These are phyloP conservation scores for Ammopiptanthus mongolicus DNA, from an alignment of 306 rosid genomes.

Conservation along the genomic window DNA sequence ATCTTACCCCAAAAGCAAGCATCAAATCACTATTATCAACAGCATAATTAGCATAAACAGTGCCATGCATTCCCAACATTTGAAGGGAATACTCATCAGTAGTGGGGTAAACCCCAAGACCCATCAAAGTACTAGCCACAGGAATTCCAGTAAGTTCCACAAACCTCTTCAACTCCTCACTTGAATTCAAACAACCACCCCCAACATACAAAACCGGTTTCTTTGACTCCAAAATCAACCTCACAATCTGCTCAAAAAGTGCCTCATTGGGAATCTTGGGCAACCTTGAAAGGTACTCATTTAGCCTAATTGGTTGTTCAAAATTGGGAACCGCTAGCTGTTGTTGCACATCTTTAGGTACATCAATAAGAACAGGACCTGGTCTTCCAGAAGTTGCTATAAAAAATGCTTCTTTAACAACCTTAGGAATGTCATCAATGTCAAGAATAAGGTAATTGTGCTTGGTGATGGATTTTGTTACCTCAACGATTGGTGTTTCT, in stretches of 20 bases:
- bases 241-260: constrained; percentile 54
- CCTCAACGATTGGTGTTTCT: constrained; percentile 88
- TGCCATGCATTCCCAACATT: constrained; percentile 94
- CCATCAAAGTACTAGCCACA: constrained; percentile 86
- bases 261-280: constrained; percentile 42
- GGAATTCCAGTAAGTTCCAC: constrained; percentile 72
- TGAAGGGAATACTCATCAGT: constrained; percentile 52
- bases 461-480: constrained; percentile 81
- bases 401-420: constrained; percentile 69
- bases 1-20: constrained; percentile 92
- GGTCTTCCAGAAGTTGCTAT: constrained; percentile 79
- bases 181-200: constrained; percentile 78
- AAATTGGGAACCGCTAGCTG: constrained; percentile 78
- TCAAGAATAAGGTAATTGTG: constrained; percentile 89
- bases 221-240: constrained; percentile 52
- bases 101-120: constrained; percentile 63
- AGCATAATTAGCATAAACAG: constrained; percentile 87
- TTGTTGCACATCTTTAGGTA: constrained; percentile 88
- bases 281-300: constrained; percentile 63
- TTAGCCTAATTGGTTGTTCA: constrained; percentile 38
- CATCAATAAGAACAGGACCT: constrained; percentile 74
- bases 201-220: constrained; percentile 82
- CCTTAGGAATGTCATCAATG: constrained; percentile 76
- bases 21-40: constrained; percentile 71
- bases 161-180: constrained; percentile 60